Evolutionary conservation across 2,329 filamentous ascomycete species (phyloP).

Genomic region (Mycosphaerella sp.): DNA sequence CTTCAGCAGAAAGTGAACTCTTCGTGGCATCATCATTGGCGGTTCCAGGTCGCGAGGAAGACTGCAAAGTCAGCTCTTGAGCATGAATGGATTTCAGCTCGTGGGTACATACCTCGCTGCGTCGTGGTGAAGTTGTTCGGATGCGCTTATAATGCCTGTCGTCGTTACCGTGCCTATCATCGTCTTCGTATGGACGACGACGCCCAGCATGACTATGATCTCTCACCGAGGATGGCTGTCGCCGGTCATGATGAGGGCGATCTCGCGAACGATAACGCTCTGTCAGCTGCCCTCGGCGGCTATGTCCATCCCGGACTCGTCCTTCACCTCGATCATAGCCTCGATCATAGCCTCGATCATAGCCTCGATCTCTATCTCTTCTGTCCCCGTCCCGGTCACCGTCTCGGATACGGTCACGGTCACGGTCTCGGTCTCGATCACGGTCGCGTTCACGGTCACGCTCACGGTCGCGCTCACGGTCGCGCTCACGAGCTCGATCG

Average conservation of each 20-base stretch:
- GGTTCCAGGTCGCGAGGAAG: conserved; percentile 15
- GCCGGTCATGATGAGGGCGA: conserved; percentile 36
- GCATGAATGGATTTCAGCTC: no score
- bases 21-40: conserved; percentile 9
- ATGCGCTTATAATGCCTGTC: conserved; percentile 53
- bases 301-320: conserved; percentile 22
- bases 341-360: not conserved
- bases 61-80: conserved; percentile 18
- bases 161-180: conserved; percentile 22
- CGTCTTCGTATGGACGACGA: conserved; percentile 51
- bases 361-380: conserved; percentile 18
- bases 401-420: conserved; percentile 20
- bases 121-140: conserved; percentile 11
- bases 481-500: conserved; percentile 16
- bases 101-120: conserved; percentile 17
- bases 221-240: conserved; percentile 20
- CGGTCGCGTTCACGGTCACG: conserved; percentile 18
- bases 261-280: conserved; percentile 24
- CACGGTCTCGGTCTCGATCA: conserved; percentile 14
- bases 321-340: conserved; percentile 15
- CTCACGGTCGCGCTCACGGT: conserved; percentile 16
- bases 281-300: conserved; percentile 13
- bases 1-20: conserved; percentile 4
- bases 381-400: conserved; percentile 16
- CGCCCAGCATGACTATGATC: conserved; percentile 39